Base-by-base conservation (phyloP, 169 alveolate species). In the Cystoisospora suis region DNA sequence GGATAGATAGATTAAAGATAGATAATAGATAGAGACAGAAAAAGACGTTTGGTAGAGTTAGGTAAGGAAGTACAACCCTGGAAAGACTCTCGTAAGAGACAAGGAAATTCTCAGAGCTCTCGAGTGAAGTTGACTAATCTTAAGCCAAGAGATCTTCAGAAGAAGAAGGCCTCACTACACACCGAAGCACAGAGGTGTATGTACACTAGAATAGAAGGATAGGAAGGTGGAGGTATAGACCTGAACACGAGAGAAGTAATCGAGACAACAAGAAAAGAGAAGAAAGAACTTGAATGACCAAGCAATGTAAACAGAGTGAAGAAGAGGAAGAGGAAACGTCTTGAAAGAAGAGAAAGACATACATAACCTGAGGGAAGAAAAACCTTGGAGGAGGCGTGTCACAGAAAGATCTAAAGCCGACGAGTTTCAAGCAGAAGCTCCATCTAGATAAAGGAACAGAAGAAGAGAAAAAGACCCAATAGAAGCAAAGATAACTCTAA, bases 291-390 rank as follows among this genome's bases (percentile, higher is more conserved):
- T 53, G 29, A 23, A 15, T 53, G n/a, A n/a, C n/a, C n/a, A n/a
- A n/a, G n/a, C n/a, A n/a, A n/a, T n/a, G n/a, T n/a, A n/a, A n/a
- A n/a, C n/a, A n/a, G n/a, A n/a, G 61, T 53, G 61, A 20, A 53
- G 61, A 12, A 12, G 9, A 53, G 61, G 61, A 9, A 20, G 61
- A 20, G n/a, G 61, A 12, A 20, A 9, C n/a, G 20, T 53, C n/a
- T 12, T 20, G 20, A 20, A 53, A 53, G 61, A 53, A 53, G 9
- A 9, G 61, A 53, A 53, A 53, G 61, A 23, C 34, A 40, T 40
- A 72, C 83, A 72, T 40, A 38, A 72, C 42, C 45, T 72, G 83
- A 3, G 83, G 83, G 2, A 72, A 72, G 83, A 72, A 61, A 61
- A 61, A 72, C 20, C 53, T 20, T 6, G 83, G 83, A 3, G 56